Base-by-base conservation (phyloP, 2,329 filamentous ascomycete species). In the Polychaeton citri region DNA sequence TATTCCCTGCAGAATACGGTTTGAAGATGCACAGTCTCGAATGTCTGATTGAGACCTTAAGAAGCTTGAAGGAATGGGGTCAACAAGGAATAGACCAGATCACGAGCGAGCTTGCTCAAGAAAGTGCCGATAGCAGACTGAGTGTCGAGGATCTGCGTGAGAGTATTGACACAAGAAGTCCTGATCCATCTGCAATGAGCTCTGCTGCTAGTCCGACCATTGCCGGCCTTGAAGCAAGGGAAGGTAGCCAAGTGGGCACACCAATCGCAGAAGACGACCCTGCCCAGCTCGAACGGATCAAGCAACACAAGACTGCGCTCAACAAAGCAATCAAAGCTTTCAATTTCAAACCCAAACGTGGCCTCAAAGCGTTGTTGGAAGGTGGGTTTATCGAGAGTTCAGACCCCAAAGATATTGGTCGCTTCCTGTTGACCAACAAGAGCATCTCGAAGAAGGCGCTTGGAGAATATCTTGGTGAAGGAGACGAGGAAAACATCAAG, bases 261-360 rank as follows among this genome's bases (percentile, higher is more conserved):
- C 62, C 63, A 2, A 41, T 66, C 4, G 59, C 61, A 3, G 86
- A 95, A 38, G 92, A 98, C 52, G 90, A 98, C 51, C 88, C 88
- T 0, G 85, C 78, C 43, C 81, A 95, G 50, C 67, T 98, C n/a
- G 90, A 96, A 52, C 92, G 81, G 58, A 85, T 87, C 38, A 96
- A 96, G 62, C 83, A 87, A 41, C 74, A 81, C 43, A 98, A 98
- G 63, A 96, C 85, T 5, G 90, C 90, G 0, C 64, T 96, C 41
- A 82, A 79, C 35, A 90, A 93, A 49, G 88, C 82, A 2, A 81
- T 95, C 37, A 76, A 79, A 34, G 81, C 85, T 43, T 98, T 98
- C 69, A 98, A 98, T 57, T 95, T 88, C 67, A 98, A 98, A 58
- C 86, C 92, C 0, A 98, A 98, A 60, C 76, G 81, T 40, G 92